phyloP scores from a whole-genome alignment of 306 rosid genomes.

The Rosa persica region DNA sequence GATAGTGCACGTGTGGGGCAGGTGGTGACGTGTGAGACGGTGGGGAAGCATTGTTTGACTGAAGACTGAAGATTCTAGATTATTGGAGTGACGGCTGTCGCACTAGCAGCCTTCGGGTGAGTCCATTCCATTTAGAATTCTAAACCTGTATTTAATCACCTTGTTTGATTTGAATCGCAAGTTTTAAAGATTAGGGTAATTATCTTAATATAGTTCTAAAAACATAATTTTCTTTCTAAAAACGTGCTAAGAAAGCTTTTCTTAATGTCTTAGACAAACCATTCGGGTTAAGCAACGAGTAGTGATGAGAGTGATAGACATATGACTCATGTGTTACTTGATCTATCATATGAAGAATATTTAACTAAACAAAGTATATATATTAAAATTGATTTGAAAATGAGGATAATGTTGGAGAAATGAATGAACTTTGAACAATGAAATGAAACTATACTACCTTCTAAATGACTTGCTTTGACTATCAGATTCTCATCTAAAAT shows the following conservation, averaged over 20 bases:
- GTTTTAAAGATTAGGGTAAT: background rate
- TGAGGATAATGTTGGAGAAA: too few relatives aligned
- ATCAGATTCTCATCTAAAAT: too few relatives aligned
- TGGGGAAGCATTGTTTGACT: conserved; percentile 1
- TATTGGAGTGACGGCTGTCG: background rate
- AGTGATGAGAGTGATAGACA: background rate
- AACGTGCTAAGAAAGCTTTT: background rate
- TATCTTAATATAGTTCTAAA: background rate
- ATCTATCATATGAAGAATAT: background rate
- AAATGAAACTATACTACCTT: too few relatives aligned
- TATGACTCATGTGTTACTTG: background rate
- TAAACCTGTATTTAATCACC: background rate
- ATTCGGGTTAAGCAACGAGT: background rate
- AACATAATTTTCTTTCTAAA: background rate
- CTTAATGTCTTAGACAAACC: background rate
- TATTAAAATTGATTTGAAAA: too few relatives aligned
- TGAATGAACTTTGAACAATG: too few relatives aligned
- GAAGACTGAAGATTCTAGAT: conserved; percentile 2
- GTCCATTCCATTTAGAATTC: background rate
- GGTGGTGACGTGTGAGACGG: conserved; percentile 41
- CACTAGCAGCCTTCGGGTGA: background rate
- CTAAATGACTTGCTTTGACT: too few relatives aligned
- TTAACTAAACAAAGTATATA: too few relatives aligned
- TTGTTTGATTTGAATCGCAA: background rate
- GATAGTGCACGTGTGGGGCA: conserved; percentile 14